Percentiles rank a stretch among this genome's conserved stretches.
phyloP scores from a whole-genome alignment of 768 basidiomycete species.

The Hydnum rufescens region DNA sequence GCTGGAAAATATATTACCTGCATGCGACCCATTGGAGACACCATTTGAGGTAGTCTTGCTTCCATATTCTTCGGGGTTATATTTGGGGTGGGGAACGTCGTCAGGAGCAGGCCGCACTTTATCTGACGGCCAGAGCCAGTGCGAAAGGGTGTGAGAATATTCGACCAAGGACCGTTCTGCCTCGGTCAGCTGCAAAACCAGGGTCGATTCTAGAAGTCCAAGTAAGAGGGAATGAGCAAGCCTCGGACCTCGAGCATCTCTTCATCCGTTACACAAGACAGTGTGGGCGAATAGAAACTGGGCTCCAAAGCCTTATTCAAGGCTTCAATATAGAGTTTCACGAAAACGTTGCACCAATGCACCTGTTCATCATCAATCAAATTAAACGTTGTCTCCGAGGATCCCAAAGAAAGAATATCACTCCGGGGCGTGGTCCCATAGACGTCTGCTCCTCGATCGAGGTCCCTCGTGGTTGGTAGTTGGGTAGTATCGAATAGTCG shows the following conservation, averaged over 20 bases:
- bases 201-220: neutral
- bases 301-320: slow-evolving; percentile 5
- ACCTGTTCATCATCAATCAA: slow-evolving; percentile 22
- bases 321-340: slow-evolving; percentile 58
- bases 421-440: slow-evolving; percentile 42
- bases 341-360: slow-evolving; percentile 51
- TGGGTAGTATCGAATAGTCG: slow-evolving; percentile 58
- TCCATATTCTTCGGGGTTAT: neutral
- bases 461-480: slow-evolving; percentile 42
- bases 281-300: slow-evolving; percentile 23
- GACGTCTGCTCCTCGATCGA: slow-evolving; percentile 48
- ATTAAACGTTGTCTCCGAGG: neutral
- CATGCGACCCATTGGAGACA: neutral
- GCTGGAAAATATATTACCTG: neutral
- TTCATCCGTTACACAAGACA: slow-evolving; percentile 26
- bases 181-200: slow-evolving; percentile 5
- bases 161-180: slow-evolving; percentile 8
- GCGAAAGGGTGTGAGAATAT: slow-evolving; percentile 5
- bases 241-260: neutral
- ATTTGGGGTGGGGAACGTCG: neutral
- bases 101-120: neutral
- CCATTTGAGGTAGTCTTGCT: neutral
- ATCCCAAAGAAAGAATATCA: slow-evolving; percentile 29
- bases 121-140: neutral
- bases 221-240: neutral